A percentile compares a stretch with the other conserved stretches of the same genome.
These are phyloP conservation scores for Castanea sativa DNA, from an alignment of 306 rosid species.

Conservation along the genomic window DNA sequence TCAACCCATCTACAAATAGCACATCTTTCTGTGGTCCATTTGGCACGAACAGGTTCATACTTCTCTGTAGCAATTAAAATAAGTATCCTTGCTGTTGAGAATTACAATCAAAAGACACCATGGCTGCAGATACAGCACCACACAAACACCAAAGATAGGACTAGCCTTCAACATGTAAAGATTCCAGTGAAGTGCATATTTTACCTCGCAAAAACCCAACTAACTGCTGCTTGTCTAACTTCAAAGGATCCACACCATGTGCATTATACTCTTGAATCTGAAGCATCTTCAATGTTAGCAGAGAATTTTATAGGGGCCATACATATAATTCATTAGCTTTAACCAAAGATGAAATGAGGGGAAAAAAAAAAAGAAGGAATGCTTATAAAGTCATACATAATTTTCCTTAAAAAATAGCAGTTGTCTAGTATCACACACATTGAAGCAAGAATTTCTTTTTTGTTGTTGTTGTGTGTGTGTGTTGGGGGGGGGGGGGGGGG, in stretches of 20 bases:
- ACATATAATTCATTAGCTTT: not conserved
- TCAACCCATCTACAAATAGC: slow-evolving; percentile 99
- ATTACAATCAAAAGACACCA: slow-evolving; percentile 15
- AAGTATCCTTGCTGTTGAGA: slow-evolving; percentile 10
- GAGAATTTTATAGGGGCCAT: slow-evolving; percentile 10
- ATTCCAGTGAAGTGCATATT: not conserved
- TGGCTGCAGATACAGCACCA: slow-evolving; percentile 1
- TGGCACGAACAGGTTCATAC: slow-evolving; percentile 79
- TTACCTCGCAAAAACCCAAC: slow-evolving; percentile 74
- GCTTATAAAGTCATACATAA: not conserved
- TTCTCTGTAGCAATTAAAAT: slow-evolving; percentile 56
- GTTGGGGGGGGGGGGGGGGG: too few species aligned
- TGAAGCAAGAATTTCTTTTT: not conserved
- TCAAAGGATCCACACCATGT: slow-evolving; percentile 43
- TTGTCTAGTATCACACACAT: not conserved
- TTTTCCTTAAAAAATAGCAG: not conserved
- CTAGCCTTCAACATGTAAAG: slow-evolving; percentile 18
- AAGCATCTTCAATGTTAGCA: slow-evolving; percentile 26
- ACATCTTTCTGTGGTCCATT: slow-evolving; percentile 97
- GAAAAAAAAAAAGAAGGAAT: not conserved
- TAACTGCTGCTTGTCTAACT: slow-evolving; percentile 65
- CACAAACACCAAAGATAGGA: not conserved
- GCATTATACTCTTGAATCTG: slow-evolving; percentile 69
- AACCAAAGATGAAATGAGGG: not conserved
- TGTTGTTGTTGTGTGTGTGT: not conserved